These are phyloP conservation scores for Francoa sonchifolia DNA, from an alignment of 441 rosid genomes.

Conservation along the genomic window DNA sequence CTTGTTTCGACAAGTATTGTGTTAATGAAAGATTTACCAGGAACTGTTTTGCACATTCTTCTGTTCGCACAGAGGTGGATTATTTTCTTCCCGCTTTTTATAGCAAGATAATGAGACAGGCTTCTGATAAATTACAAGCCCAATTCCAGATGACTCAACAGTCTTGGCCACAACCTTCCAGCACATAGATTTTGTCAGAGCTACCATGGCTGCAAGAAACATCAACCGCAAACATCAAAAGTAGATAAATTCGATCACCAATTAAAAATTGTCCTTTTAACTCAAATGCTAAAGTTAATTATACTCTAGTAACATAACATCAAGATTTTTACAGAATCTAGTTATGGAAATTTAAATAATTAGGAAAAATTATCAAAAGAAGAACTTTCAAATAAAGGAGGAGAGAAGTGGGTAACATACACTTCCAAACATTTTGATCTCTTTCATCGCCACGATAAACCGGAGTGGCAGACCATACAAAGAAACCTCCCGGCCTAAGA, in stretches of 20 bases:
- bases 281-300: neutral
- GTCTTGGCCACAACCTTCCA: slow-evolving; percentile 65
- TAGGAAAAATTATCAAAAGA: neutral
- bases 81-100: slow-evolving; percentile 28
- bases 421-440: slow-evolving; percentile 55
- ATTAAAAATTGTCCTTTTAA: too few relatives aligned
- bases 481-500: slow-evolving; percentile 88
- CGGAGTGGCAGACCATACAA: slow-evolving; percentile 90
- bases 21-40: too few relatives aligned
- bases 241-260: too few relatives aligned
- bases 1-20: too few relatives aligned
- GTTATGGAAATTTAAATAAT: neutral
- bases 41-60: slow-evolving; percentile 28
- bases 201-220: slow-evolving; percentile 52
- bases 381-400: too few relatives aligned
- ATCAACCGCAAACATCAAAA: slow-evolving; percentile 3
- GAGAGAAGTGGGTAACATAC: too few relatives aligned
- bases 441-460: slow-evolving; percentile 55
- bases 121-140: slow-evolving; percentile 72
- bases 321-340: too few relatives aligned
- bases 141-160: slow-evolving; percentile 46
- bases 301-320: neutral
- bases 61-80: slow-evolving; percentile 53
- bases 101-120: slow-evolving; percentile 62
- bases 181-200: slow-evolving; percentile 63